Evolutionary conservation across 331 rosid species (phyloP), one percentile per base, ranked within the genome.

Genomic region (Cydonia oblonga): DNA sequence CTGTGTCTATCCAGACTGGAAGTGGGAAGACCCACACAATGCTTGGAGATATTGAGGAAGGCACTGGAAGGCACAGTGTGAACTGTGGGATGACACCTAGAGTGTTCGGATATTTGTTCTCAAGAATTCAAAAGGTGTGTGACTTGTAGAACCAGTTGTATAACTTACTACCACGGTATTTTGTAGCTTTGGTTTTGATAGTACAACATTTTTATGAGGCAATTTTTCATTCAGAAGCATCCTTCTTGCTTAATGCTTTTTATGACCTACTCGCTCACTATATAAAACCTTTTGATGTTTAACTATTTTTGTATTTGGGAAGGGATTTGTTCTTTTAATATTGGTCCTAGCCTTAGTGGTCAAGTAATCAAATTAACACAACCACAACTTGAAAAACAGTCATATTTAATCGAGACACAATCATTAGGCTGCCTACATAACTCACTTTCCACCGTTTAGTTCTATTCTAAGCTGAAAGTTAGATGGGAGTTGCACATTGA

Each of bases 21-120:
- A 95, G 99, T 66, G 99, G 99, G 59, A 95, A 95, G 87, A 95
- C 99, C 72, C 96, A 95, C 81, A 95, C 99, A 57, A 95, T 95
- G 99, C 99, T 95, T 42, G 99, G 97, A 75, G 99, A 95, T 72
- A 89, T 95, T 74, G 99, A 95, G 75, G 97, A 88, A 51, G 99
- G 97, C 70, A 89, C 99, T 53, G 86, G 96, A 83, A 89, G 99
- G 75, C 97, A 95, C 74, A 89, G 97, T 80, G 96, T 88, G 78
- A 91, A 95, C 78, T 91, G 97, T 66, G 99, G 99, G 84, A 95
- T 95, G 92, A 95, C 99, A 71, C 99, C 99, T 28, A 84, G 99
- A 84, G 96, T 95, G 16, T 95, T 95, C 75, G 97, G 91, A 84
- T 89, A 88, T 66, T 76, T 95, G 65, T 95, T 95, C 86, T 78